Base-by-base conservation (phyloP, 306 rosid genomes). In the Fragaria vesca region DNA sequence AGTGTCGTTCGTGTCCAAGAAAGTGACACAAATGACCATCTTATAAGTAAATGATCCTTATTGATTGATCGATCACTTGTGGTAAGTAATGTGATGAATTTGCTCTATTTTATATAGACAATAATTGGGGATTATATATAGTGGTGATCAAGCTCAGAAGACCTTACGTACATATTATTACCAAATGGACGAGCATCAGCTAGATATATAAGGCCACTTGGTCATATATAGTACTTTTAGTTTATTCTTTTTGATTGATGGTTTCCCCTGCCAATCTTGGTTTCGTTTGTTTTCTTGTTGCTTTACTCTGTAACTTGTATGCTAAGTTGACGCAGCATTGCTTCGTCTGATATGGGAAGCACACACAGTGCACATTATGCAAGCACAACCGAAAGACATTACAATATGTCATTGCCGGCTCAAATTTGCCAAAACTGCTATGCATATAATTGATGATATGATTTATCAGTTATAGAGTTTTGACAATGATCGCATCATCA, bases 251-350 rank as follows among this genome's bases (percentile, higher is more conserved):
- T 43, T 8, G 11, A 6, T 43, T 12, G 46, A 43, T 43, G 12
- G 12, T 43, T 43, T 8, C 12, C 46, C 9, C 9, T 43, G 8
- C 36, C 66, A 60, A 24, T 30, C 21, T 32, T 36, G 38, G 55
- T 20, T 34, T 36, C 13, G 3, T 45, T 71, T n/a, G n/a, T 8
- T 52, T 43, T 74, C 18, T 26, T 45, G 7, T 21, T 57, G 20
- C 57, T 76, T 67, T 68, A 42, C 54, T 30, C 69, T 63, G 72
- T 72, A 21, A 12, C 63, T 13, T 75, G 12, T 42, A 69, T 79
- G 88, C 88, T n/a, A 52, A 65, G 85, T 81, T 84, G 85, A 81
- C 79, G 69, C 81, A 66, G 77, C 83, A 71, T 46, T 20, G 36
- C 66, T 58, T 78, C 71, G 74, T 81, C 82, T 51, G 73, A 74